These are phyloP conservation scores for Westerdykella ornata DNA, from an alignment of 2,329 filamentous ascomycete genomes.

Conservation along the genomic window DNA sequence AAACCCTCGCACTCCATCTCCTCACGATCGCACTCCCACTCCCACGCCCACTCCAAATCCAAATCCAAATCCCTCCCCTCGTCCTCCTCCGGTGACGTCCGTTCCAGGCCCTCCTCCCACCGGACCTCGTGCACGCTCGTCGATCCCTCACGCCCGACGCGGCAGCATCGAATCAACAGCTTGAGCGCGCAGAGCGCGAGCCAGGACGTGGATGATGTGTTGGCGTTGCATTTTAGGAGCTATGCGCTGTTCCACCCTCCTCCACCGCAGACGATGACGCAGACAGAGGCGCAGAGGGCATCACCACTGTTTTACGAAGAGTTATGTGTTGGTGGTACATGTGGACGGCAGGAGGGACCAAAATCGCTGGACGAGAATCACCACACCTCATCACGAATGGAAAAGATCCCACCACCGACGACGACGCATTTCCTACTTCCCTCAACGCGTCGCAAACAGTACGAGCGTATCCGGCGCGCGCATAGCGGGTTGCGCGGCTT, in stretches of 20 bases:
- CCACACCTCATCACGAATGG: no score
- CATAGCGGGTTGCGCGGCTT: constrained; percentile 34
- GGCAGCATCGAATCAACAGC: constrained; percentile 32
- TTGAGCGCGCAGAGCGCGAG: constrained; percentile 19
- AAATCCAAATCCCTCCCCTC: no score
- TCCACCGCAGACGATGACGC: no score
- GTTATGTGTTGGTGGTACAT: no score
- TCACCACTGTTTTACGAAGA: no score
- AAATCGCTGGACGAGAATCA: no score
- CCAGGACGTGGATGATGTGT: constrained; percentile 35
- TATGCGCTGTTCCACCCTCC: constrained; percentile 21
- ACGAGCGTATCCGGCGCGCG: constrained; percentile 34
- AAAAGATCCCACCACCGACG: no score
- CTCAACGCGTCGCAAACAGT: constrained; percentile 29
- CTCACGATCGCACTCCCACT: constrained; percentile 6
- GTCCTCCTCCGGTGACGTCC: background rate
- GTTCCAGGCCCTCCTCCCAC: constrained; percentile 31
- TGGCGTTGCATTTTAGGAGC: constrained; percentile 36
- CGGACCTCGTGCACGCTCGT: constrained; percentile 32
- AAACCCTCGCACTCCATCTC: constrained; percentile 12
- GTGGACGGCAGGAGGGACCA: no score
- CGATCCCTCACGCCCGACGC: constrained; percentile 30
- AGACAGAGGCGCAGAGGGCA: no score
- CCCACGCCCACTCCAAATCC: constrained; percentile 13
- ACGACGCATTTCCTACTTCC: constrained; percentile 37